These are phyloP conservation scores for Pelargonium australe DNA, from an alignment of 441 rosid genomes.

Conservation along the genomic window DNA sequence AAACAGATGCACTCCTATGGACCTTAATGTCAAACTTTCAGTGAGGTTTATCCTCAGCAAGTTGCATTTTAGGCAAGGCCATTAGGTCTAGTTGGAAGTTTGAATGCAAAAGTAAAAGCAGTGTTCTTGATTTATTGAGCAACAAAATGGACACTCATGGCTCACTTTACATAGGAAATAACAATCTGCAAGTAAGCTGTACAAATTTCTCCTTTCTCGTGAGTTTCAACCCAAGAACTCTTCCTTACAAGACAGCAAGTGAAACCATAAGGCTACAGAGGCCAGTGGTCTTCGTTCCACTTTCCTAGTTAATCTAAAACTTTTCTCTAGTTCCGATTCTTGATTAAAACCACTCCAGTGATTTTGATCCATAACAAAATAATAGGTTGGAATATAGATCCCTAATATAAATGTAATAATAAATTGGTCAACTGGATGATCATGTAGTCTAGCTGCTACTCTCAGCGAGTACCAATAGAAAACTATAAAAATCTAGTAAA, in stretches of 20 bases:
- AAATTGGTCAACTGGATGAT: slow-evolving; percentile 1
- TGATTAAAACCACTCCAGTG: background rate
- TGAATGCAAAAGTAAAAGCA: background rate
- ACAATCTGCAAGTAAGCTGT: background rate
- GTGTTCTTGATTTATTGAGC: background rate
- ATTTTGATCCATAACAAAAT: background rate
- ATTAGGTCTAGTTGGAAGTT: background rate
- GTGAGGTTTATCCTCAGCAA: background rate
- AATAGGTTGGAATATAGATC: background rate
- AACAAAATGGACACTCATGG: background rate
- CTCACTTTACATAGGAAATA: background rate
- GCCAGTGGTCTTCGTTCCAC: background rate
- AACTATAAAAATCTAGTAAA: background rate
- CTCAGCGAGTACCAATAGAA: background rate
- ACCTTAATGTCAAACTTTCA: background rate
- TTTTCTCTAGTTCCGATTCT: background rate
- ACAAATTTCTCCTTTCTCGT: background rate
- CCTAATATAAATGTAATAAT: background rate
- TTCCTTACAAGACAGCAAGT: background rate
- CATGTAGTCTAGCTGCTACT: background rate
- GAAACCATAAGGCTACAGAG: background rate
- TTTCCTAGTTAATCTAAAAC: background rate
- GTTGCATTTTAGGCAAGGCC: background rate
- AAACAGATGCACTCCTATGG: background rate
- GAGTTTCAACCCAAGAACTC: background rate